Conservation (phyloP, 352 stramenopile species). For the Phytophthora chlamydospora region DNA sequence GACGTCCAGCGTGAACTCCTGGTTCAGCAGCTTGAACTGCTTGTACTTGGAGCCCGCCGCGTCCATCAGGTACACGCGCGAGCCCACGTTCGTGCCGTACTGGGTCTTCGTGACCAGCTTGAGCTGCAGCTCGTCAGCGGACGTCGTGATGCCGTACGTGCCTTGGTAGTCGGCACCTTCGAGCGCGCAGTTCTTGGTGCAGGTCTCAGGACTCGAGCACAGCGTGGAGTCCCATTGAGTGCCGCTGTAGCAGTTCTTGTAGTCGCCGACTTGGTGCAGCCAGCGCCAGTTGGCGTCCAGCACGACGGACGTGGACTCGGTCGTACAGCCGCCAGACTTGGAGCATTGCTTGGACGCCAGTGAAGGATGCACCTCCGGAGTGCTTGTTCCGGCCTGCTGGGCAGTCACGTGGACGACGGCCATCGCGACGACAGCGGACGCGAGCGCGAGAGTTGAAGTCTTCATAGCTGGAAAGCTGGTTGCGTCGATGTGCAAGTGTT, state of each 20-base stretch:
- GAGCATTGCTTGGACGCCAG: slow-evolving; percentile 55
- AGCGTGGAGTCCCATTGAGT: slow-evolving; percentile 61
- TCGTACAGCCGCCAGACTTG: slow-evolving; percentile 41
- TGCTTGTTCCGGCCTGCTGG: slow-evolving; percentile 56
- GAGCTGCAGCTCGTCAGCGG: slow-evolving; percentile 50
- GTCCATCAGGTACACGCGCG: slow-evolving; percentile 66
- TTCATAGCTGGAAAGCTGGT: slow-evolving; percentile 28
- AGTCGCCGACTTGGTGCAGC: slow-evolving; percentile 66
- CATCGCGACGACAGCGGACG: slow-evolving; percentile 27
- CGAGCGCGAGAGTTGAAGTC: slow-evolving; percentile 11
- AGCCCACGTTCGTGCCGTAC: slow-evolving; percentile 68
- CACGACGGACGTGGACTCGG: slow-evolving; percentile 59
- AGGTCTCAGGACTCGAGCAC: slow-evolving; percentile 53
- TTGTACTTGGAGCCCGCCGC: slow-evolving; percentile 52
- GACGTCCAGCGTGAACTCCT: slow-evolving; percentile 74
- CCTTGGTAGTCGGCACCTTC: slow-evolving; percentile 69
- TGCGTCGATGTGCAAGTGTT: background rate
- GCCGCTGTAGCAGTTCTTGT: slow-evolving; percentile 73
- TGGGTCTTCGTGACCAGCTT: slow-evolving; percentile 60
- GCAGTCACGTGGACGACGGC: slow-evolving; percentile 20
- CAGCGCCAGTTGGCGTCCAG: slow-evolving; percentile 80
- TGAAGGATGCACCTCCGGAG: slow-evolving; percentile 58
- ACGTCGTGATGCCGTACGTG: slow-evolving; percentile 70
- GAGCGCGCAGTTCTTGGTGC: slow-evolving; percentile 62
- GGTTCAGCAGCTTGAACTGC: slow-evolving; percentile 72